A percentile compares a stretch with the other conserved stretches of the same genome.
These are phyloP conservation scores for Fusarium nanum DNA, from an alignment of 2,329 filamentous ascomycete genomes.

Conservation along the genomic window DNA sequence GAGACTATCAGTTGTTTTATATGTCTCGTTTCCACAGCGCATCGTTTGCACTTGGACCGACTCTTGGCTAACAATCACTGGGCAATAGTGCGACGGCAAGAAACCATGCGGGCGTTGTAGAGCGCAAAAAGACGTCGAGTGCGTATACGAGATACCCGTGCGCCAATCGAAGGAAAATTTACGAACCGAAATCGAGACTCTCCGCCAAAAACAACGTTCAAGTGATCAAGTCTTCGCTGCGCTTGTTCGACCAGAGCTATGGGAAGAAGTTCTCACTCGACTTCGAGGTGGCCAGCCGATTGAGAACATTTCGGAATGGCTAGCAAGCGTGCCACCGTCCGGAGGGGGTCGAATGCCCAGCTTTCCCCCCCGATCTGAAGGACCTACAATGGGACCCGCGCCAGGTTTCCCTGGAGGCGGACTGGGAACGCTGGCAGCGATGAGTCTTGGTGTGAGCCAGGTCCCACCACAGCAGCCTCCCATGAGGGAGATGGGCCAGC, in stretches of 20 bases:
- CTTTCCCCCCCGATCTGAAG: conserved; percentile 41
- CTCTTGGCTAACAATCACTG: conserved; percentile 25
- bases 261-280: conserved; percentile 66
- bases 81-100: conserved; percentile 67
- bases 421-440: conserved; percentile 47
- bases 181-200: conserved; percentile 67
- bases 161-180: conserved; percentile 73
- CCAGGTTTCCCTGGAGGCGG: conserved; percentile 48
- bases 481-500: conserved; percentile 55
- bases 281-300: conserved; percentile 66
- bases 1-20: background rate
- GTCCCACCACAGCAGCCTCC: conserved; percentile 50
- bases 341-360: conserved; percentile 47
- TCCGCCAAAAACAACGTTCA: conserved; percentile 65
- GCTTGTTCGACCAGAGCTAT: conserved; percentile 61
- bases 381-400: conserved; percentile 34
- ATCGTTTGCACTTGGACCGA: background rate
- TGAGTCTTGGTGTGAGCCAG: conserved; percentile 48
- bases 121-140: conserved; percentile 65
- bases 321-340: conserved; percentile 53
- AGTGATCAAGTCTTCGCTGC: conserved; percentile 68
- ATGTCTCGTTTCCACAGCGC: background rate
- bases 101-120: conserved; percentile 67
- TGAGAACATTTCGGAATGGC: conserved; percentile 67
- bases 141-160: conserved; percentile 71